Percentiles rank a stretch among this genome's conserved stretches.
Evolutionary conservation across 176 grass and related monocot genomes (phyloP).

Genomic region (Thalia dealbata): DNA sequence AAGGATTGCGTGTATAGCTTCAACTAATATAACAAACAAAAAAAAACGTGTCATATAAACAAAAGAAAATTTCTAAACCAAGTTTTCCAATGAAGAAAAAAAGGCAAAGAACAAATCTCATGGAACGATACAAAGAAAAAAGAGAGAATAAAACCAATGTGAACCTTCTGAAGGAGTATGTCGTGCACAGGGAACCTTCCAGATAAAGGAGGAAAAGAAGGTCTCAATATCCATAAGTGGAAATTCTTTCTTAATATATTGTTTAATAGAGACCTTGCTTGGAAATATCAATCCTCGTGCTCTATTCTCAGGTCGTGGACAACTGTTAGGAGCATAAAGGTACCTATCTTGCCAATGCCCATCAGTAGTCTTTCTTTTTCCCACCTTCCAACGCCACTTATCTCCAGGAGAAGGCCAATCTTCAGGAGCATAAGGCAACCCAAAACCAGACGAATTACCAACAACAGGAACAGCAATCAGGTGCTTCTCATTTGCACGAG

Average conservation of each 20-base stretch:
- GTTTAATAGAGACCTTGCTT: constrained; percentile 47
- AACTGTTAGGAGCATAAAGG: constrained; percentile 50
- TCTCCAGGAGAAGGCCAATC: constrained; percentile 55
- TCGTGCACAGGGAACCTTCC: constrained; percentile 51
- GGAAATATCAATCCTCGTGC: constrained; percentile 26
- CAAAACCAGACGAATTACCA: constrained; percentile 37
- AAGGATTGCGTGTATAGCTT: neutral
- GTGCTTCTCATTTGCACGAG: constrained; percentile 6
- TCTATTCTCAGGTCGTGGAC: constrained; percentile 32
- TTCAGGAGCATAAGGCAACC: constrained; percentile 57
- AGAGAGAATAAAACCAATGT: too few species aligned
- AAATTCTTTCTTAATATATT: constrained; percentile 61
- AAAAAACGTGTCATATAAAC: neutral
- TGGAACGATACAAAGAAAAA: too few species aligned
- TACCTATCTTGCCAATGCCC: constrained; percentile 56
- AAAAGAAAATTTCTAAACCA: constrained; percentile 1
- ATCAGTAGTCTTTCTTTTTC: constrained; percentile 12
- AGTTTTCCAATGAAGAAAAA: neutral
- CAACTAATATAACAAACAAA: neutral
- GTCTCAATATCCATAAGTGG: constrained; percentile 40
- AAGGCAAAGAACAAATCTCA: neutral
- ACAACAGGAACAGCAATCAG: constrained; percentile 38
- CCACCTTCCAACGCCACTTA: constrained; percentile 57
- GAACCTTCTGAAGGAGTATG: constrained; percentile 26
- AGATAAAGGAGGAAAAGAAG: constrained; percentile 83